Percentiles rank a stretch among this genome's conserved stretches.
These are phyloP conservation scores for Cercospora sojina DNA, from an alignment of 2,329 filamentous ascomycete genomes.

Conservation along the genomic window DNA sequence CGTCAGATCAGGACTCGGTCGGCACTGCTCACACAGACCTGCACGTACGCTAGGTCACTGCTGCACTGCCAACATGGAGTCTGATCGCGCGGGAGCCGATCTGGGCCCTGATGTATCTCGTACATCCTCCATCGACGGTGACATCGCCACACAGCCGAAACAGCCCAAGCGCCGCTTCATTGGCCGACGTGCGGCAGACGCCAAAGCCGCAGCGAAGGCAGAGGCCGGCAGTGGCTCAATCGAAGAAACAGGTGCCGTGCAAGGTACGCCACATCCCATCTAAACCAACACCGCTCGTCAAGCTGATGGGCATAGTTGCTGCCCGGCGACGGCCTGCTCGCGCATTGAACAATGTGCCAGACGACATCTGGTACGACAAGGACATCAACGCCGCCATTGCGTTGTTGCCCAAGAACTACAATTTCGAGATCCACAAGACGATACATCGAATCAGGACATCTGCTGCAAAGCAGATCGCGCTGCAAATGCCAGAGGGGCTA, in stretches of 20 bases:
- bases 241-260: conserved; percentile 65
- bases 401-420: conserved; percentile 92
- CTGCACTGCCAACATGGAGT: conserved; percentile 61
- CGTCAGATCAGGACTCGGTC: not conserved
- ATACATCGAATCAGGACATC: conserved; percentile 87
- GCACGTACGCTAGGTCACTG: not conserved
- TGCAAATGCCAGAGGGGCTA: conserved; percentile 97
- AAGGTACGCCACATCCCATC: conserved; percentile 53
- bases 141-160: conserved; percentile 51
- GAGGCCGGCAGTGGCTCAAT: conserved; percentile 37
- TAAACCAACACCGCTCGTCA: not conserved
- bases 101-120: conserved; percentile 60
- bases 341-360: conserved; percentile 86
- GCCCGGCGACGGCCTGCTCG: conserved; percentile 71
- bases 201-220: conserved; percentile 54
- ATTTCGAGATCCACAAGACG: conserved; percentile 97
- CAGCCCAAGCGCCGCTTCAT: conserved; percentile 93
- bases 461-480: conserved; percentile 75
- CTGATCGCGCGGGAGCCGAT: conserved; percentile 69
- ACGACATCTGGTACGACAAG: conserved; percentile 79
- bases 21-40: not conserved
- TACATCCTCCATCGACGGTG: conserved; percentile 49
- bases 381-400: conserved; percentile 84
- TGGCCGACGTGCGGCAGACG: conserved; percentile 71
- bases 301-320: conserved; percentile 54